Evolutionary conservation across 108 stramenopile species (phyloP).

Genomic region (Fragilariopsis cylindrus): DNA sequence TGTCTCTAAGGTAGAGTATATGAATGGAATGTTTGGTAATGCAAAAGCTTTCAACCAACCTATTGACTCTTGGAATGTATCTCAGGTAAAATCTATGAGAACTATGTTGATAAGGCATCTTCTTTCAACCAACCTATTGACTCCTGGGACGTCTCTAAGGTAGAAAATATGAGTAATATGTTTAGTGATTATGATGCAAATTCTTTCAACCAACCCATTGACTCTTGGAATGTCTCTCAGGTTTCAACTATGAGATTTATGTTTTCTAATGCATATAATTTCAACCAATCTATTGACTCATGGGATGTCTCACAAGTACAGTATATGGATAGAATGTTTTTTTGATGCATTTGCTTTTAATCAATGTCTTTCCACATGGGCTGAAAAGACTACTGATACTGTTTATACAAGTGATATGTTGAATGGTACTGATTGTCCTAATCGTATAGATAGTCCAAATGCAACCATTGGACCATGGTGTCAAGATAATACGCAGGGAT

Average conservation of each 20-base stretch:
- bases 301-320: too few relatives aligned
- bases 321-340: not conserved
- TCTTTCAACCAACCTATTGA: slow-evolving; percentile 46
- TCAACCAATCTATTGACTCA: too few relatives aligned
- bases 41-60: slow-evolving; percentile 42
- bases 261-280: too few relatives aligned
- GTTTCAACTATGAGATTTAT: too few relatives aligned
- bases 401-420: not conserved
- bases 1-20: slow-evolving; percentile 20
- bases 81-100: slow-evolving; percentile 8
- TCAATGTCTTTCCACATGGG: not conserved
- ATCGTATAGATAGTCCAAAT: not conserved
- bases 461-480: too few relatives aligned
- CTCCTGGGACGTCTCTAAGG: slow-evolving; percentile 34
- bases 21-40: slow-evolving; percentile 26
- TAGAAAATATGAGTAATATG: slow-evolving; percentile 4
- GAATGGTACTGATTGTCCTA: not conserved
- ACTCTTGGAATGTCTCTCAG: not conserved
- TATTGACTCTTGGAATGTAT: slow-evolving; percentile 36
- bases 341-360: not conserved
- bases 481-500: too few relatives aligned
- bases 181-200: slow-evolving; percentile 18
- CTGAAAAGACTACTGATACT: too few relatives aligned
- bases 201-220: slow-evolving; percentile 32
- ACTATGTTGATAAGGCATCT: slow-evolving; percentile 28